Evolutionary conservation across 192 early-diverging fungal species (phyloP).

Genomic region (Umbelopsis isabellina): DNA sequence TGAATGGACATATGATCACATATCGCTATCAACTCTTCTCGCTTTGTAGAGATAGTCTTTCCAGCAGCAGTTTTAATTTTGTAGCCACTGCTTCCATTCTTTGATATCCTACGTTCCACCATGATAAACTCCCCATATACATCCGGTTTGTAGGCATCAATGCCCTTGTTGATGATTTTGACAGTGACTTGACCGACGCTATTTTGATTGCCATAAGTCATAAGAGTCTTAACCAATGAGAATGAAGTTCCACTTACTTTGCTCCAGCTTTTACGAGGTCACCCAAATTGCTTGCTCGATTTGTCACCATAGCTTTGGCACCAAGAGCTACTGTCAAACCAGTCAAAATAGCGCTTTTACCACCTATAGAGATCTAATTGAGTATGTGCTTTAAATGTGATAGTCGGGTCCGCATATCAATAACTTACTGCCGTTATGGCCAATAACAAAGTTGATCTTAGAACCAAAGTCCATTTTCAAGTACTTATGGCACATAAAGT

Average conservation of each 20-base stretch:
- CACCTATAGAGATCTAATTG: slow-evolving; percentile 49
- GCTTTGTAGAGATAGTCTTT: slow-evolving; percentile 70
- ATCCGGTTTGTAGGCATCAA: slow-evolving; percentile 81
- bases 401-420: not conserved
- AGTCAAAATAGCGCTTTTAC: slow-evolving; percentile 96
- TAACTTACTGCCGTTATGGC: slow-evolving; percentile 88
- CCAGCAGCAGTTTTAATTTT: slow-evolving; percentile 76
- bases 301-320: slow-evolving; percentile 86
- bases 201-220: not conserved
- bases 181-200: slow-evolving; percentile 71
- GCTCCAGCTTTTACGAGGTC: slow-evolving; percentile 85
- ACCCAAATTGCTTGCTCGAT: slow-evolving; percentile 77
- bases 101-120: slow-evolving; percentile 77
- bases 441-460: slow-evolving; percentile 95
- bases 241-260: slow-evolving; percentile 44
- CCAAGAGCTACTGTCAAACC: slow-evolving; percentile 91
- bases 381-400: not conserved
- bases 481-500: slow-evolving; percentile 96
- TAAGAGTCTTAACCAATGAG: not conserved
- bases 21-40: slow-evolving; percentile 83
- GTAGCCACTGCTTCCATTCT: slow-evolving; percentile 69
- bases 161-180: slow-evolving; percentile 80
- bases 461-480: slow-evolving; percentile 78
- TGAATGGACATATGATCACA: slow-evolving; percentile 89
- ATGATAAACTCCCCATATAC: slow-evolving; percentile 80